These are phyloP conservation scores for Erodium chrysanthum DNA, from an alignment of 441 rosid genomes.

Conservation along the genomic window DNA sequence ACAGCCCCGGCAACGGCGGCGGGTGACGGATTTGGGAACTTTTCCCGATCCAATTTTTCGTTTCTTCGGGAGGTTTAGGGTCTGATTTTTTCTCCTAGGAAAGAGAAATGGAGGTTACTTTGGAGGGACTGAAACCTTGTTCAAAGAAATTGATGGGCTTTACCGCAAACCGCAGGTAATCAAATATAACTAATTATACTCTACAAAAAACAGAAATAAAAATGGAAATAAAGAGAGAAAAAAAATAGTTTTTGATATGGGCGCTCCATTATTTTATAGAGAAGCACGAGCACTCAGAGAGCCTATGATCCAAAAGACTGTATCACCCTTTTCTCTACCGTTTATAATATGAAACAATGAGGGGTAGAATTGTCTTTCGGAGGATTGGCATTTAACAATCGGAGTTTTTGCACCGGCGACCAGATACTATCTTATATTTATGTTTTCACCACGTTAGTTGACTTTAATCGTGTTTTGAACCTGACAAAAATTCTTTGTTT, in stretches of 20 bases:
- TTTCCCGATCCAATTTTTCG: background rate
- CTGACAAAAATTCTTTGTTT: background rate
- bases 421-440: background rate
- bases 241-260: background rate
- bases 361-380: background rate
- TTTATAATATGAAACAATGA: background rate
- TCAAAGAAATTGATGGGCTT: background rate
- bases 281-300: background rate
- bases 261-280: background rate
- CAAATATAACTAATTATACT: background rate
- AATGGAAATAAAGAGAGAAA: background rate
- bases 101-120: slow-evolving; percentile 3
- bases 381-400: background rate
- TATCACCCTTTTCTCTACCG: background rate
- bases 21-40: background rate
- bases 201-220: background rate
- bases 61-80: background rate
- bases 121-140: slow-evolving; percentile 5
- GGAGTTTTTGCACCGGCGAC: background rate
- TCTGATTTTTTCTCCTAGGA: background rate
- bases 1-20: background rate
- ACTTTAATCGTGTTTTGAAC: background rate
- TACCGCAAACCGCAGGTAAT: background rate
- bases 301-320: background rate
- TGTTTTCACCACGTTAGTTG: background rate